A percentile compares a stretch with the other conserved stretches of the same genome.
These are phyloP conservation scores for Aspergillus pseudonomiae DNA, from an alignment of 2,329 filamentous ascomycete species.

Conservation along the genomic window DNA sequence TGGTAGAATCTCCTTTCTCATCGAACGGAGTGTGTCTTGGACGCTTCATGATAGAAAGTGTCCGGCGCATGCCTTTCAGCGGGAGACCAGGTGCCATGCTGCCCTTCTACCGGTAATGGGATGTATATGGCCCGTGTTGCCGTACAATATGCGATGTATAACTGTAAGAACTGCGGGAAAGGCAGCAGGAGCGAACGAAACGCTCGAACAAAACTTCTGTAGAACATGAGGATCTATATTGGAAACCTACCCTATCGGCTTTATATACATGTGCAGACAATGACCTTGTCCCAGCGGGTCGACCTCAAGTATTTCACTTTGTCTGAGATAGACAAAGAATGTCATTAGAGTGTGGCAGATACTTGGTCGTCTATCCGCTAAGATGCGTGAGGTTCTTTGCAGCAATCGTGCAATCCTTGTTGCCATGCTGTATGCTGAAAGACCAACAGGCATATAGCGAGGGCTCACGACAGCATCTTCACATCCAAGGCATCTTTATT, in stretches of 20 bases:
- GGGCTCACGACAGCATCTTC: not conserved
- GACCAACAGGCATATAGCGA: not conserved
- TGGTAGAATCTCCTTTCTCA: not conserved
- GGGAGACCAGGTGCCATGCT: not conserved
- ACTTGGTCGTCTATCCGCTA: not conserved
- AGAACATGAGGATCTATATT: not conserved
- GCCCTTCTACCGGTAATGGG: not conserved
- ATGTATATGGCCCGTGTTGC: not conserved
- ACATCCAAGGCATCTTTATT: constrained; percentile 31
- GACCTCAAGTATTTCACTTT: not conserved
- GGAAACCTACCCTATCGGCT: not conserved
- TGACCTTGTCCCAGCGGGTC: not conserved
- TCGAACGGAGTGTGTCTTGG: not conserved
- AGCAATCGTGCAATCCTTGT: not conserved
- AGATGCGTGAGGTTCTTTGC: not conserved
- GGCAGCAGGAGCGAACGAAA: not conserved
- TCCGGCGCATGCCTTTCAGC: not conserved
- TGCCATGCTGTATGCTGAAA: not conserved
- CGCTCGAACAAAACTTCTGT: not conserved
- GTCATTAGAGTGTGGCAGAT: not conserved
- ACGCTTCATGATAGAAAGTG: not conserved
- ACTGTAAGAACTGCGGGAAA: not conserved
- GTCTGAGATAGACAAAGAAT: not conserved
- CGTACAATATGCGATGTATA: not conserved
- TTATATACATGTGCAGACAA: not conserved